These are phyloP conservation scores for Boletus huronensis DNA, from an alignment of 768 basidiomycete genomes.

Conservation along the genomic window DNA sequence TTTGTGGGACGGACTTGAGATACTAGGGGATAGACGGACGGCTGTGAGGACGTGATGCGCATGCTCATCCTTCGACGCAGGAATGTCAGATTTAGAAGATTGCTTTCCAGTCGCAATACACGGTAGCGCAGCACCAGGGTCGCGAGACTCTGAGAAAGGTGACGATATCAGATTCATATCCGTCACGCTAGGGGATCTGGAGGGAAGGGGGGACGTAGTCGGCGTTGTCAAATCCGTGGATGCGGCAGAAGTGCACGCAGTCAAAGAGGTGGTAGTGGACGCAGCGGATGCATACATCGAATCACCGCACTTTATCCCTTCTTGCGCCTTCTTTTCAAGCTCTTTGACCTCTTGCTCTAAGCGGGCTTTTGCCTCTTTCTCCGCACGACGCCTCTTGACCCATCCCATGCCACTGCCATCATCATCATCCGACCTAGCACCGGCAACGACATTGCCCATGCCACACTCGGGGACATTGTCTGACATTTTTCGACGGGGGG, in stretches of 20 bases:
- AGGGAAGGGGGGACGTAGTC: slow-evolving; percentile 16
- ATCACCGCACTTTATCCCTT: slow-evolving; percentile 24
- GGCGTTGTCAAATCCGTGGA: slow-evolving; percentile 19
- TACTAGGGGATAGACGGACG: slow-evolving; percentile 22
- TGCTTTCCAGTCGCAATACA: neutral
- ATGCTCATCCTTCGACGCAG: slow-evolving; percentile 13
- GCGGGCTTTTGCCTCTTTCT: slow-evolving; percentile 43
- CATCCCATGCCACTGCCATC: slow-evolving; percentile 88
- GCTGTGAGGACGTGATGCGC: slow-evolving; percentile 24
- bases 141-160: neutral
- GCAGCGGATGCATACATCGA: slow-evolving; percentile 22
- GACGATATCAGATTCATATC: slow-evolving; percentile 15
- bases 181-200: slow-evolving; percentile 19
- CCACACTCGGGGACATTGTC: slow-evolving; percentile 21
- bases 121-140: neutral
- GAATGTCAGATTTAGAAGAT: neutral
- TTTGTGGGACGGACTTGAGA: slow-evolving; percentile 6
- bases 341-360: slow-evolving; percentile 19
- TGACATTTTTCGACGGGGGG: slow-evolving; percentile 17
- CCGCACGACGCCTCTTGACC: slow-evolving; percentile 64
- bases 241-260: slow-evolving; percentile 19
- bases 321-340: slow-evolving; percentile 8
- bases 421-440: slow-evolving; percentile 48
- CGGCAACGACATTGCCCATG: slow-evolving; percentile 26
- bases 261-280: slow-evolving; percentile 24